These are phyloP conservation scores for Coprinopsis marcescibilis DNA, from an alignment of 768 basidiomycete genomes.

Conservation along the genomic window DNA sequence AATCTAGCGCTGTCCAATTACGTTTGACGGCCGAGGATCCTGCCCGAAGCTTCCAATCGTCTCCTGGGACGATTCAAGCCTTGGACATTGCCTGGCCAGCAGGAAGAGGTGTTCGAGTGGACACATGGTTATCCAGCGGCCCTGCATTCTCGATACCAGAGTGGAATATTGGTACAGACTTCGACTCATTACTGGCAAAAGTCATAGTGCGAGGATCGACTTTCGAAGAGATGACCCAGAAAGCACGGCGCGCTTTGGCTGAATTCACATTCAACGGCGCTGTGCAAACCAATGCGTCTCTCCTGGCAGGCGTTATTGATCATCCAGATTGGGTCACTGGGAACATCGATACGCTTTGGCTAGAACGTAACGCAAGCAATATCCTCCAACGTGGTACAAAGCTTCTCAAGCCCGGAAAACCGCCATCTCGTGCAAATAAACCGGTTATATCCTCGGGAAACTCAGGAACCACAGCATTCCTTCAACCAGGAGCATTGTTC, in stretches of 20 bases:
- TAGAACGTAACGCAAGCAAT: constrained; percentile 25
- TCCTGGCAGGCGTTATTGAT: constrained; percentile 26
- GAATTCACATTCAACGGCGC: constrained; percentile 74
- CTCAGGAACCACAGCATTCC: constrained; percentile 10
- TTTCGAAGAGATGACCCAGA: constrained; percentile 78
- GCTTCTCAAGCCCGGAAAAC: not conserved
- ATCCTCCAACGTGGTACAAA: constrained; percentile 18
- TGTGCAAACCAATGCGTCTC: constrained; percentile 26
- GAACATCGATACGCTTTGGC: constrained; percentile 31
- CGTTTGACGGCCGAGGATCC: constrained; percentile 90
- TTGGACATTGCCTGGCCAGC: constrained; percentile 65
- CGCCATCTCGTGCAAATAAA: not conserved
- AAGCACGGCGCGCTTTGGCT: constrained; percentile 74
- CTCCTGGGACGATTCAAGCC: constrained; percentile 78
- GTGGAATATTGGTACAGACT: constrained; percentile 57
- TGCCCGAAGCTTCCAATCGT: constrained; percentile 67
- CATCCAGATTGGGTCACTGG: constrained; percentile 27
- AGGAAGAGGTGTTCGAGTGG: constrained; percentile 82
- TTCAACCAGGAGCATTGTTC: constrained; percentile 34
- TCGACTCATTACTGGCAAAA: constrained; percentile 86
- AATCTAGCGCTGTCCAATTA: constrained; percentile 79
- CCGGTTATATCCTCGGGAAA: not conserved
- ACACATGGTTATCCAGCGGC: constrained; percentile 78
- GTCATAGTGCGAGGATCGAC: constrained; percentile 73
- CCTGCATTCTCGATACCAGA: constrained; percentile 41